Conservation (phyloP, 306 rosid genomes). For the Datisca glomerata region DNA sequence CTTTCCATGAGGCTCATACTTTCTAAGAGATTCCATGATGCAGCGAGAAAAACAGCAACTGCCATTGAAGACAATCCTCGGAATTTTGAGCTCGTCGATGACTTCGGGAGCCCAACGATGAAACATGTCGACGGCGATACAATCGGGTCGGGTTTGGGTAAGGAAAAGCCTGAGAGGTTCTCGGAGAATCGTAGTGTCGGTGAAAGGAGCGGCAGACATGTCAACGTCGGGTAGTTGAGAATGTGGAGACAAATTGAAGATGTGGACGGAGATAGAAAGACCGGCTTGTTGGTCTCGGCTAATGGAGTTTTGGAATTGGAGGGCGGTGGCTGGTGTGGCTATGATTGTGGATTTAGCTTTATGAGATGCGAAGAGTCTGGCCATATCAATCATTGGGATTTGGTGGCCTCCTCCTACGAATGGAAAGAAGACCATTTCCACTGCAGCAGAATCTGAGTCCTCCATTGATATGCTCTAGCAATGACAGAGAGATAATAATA, state of each 20-base stretch:
- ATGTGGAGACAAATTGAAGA: conserved; percentile 3
- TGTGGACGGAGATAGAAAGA: conserved; percentile 4
- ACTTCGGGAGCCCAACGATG: conserved; percentile 16
- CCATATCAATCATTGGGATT: conserved; percentile 25
- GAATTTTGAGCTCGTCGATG: conserved; percentile 3
- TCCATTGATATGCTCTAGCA: conserved; percentile 11
- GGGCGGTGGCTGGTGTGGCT: conserved; percentile 29
- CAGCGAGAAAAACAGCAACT: conserved; percentile 14
- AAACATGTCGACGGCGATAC: conserved; percentile 13
- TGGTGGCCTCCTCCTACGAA: conserved; percentile 31
- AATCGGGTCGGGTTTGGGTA: conserved; percentile 6
- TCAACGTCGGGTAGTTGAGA: background rate
- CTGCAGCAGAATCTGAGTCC: background rate
- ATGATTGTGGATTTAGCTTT: conserved; percentile 25
- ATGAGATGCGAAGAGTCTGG: conserved; percentile 25
- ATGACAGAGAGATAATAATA: too few species aligned
- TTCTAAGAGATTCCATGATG: background rate
- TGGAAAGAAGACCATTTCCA: conserved; percentile 31
- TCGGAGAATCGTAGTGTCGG: conserved; percentile 3
- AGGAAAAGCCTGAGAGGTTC: conserved; percentile 3
- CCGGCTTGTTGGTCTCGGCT: conserved; percentile 10
- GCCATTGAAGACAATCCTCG: conserved; percentile 5
- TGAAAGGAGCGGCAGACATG: conserved; percentile 7
- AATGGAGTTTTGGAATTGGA: conserved; percentile 17
- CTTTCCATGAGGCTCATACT: conserved; percentile 3